phyloP scores from a whole-genome alignment of 108 stramenopile genomes.

The Fragilariopsis cylindrus region DNA sequence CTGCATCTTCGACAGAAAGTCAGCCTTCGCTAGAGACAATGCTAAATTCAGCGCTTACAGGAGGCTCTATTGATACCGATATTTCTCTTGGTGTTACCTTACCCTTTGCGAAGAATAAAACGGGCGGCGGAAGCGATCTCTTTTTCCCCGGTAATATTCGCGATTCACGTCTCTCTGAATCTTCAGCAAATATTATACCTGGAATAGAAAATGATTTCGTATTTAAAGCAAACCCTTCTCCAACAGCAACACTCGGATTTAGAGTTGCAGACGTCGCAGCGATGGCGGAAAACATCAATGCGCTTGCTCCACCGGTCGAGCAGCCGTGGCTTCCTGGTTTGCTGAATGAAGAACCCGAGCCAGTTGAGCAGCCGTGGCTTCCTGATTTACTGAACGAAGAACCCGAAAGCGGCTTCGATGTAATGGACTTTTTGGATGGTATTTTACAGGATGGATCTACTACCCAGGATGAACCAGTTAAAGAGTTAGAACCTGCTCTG shows the following conservation, averaged over 20 bases:
- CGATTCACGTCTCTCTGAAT: not conserved
- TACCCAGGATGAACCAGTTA: not conserved
- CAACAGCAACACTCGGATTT: not conserved
- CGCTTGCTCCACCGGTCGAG: not conserved
- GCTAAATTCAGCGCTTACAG: conserved; percentile 3
- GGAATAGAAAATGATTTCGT: not conserved
- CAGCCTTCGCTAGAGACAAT: conserved; percentile 10
- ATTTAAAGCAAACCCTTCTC: not conserved
- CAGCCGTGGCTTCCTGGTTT: conserved; percentile 1
- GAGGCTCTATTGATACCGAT: not conserved
- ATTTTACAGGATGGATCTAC: conserved; percentile 48
- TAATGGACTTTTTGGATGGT: conserved; percentile 61
- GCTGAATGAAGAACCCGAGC: not conserved
- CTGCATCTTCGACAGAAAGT: not conserved
- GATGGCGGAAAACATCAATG: not conserved
- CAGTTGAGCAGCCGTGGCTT: conserved; percentile 15
- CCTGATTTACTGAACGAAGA: conserved; percentile 17
- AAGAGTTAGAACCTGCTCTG: not conserved
- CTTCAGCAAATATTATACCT: not conserved
- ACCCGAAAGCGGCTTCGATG: conserved; percentile 45
- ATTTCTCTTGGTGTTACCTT: conserved; percentile 1
- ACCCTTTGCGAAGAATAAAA: not conserved
- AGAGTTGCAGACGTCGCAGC: not conserved
- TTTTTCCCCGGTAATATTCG: not conserved
- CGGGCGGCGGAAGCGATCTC: not conserved